Percentiles rank a stretch among this genome's conserved stretches.
These are phyloP conservation scores for Colletotrichum sp. DNA, from an alignment of 2,329 filamentous ascomycete species.

Conservation along the genomic window DNA sequence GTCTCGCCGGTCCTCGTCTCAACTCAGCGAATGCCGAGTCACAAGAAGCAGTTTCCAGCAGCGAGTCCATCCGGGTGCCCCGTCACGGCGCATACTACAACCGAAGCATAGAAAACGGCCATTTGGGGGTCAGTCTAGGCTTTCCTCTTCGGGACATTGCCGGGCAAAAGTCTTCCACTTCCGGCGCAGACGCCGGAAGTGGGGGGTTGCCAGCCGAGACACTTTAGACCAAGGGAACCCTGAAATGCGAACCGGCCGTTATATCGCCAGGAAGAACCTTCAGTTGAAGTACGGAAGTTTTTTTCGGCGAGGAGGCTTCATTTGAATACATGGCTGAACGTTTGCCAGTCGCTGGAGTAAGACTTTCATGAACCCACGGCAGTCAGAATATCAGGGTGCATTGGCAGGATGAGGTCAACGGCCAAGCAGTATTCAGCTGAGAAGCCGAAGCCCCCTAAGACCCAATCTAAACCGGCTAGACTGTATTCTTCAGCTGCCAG, in stretches of 20 bases:
- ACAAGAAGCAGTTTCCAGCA: not conserved
- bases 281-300: not conserved
- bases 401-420: not conserved
- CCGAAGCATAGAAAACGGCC: not conserved
- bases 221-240: not conserved
- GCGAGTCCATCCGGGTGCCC: not conserved
- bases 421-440: not conserved
- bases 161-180: not conserved
- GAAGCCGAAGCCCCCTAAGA: not conserved
- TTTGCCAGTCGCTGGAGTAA: not conserved
- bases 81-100: not conserved
- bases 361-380: not conserved
- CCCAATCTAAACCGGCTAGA: not conserved
- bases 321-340: accelerated
- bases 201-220: not conserved
- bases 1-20: not conserved
- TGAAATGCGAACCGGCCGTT: not conserved
- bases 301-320: not conserved
- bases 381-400: not conserved
- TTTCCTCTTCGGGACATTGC: not conserved
- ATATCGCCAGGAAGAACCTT: not conserved
- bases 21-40: not conserved
- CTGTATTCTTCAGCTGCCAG: not conserved
- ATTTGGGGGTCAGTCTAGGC: not conserved
- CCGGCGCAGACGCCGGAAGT: not conserved